Evolutionary conservation across 2,329 filamentous ascomycete species (phyloP), one percentile per base, ranked within the genome.

Genomic region (Annulohypoxylon truncatum): DNA sequence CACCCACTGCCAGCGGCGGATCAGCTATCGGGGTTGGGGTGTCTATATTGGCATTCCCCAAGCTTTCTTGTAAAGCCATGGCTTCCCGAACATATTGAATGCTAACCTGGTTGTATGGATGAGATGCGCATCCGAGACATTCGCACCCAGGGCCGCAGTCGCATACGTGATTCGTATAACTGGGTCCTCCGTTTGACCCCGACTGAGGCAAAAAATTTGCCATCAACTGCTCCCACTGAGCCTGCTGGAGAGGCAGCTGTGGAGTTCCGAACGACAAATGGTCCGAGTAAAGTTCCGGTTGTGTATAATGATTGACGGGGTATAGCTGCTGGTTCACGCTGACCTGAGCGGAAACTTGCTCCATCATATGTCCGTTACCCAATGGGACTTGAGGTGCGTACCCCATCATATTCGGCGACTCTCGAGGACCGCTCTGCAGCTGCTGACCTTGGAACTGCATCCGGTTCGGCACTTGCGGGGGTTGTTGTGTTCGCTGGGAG

Each of bases 21-120:
- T 64, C 67, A 10, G 50, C 24, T 28, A 69, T 58, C 4, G 54
- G 38, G 38, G 53, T 60, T 7, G 28, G n/a, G 5, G 15, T 35
- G 20, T 66, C 85, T 56, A 87, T 84, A 58, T 78, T 79, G 46
- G 76, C 46, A 64, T 73, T 31, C 66, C 48, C 12, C 10, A 20
- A n/a, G 24, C 46, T 51, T 15, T 66, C 46, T n/a, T 67, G 67
- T 24, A 61, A 52, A 5, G 71, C 56, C 56, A 73, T 64, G 5
- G 61, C 66, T 2, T 68, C 67, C 13, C 69, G 64, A 20, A 74
- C 66, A 15, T 83, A 81, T 48, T 83, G 78, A 66, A 82, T 84
- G 53, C 86, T 91, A 20, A 88, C 86, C 6, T 87, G 82, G 70
- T 92, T 92, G 73, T 89, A 90, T 10, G 90, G 88, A 74, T 92